phyloP scores from a whole-genome alignment of 23 red algal species.

The Rhodosorus marinus region DNA sequence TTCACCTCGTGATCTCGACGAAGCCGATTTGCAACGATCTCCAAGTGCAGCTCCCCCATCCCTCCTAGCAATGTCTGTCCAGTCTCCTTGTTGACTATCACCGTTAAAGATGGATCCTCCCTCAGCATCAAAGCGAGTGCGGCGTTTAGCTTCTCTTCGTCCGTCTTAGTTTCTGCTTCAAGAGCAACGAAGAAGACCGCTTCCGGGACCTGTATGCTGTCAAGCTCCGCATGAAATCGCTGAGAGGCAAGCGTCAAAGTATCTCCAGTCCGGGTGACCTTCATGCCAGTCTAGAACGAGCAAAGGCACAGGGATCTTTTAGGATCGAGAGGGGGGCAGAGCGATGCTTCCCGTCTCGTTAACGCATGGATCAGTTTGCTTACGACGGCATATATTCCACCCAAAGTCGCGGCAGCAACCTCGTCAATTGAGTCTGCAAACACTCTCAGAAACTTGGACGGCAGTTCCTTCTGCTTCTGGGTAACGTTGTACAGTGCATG shows the following conservation, averaged over 20 bases:
- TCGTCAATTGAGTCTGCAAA: slow-evolving; percentile 50
- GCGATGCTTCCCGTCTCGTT: not conserved
- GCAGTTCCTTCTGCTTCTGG: slow-evolving; percentile 21
- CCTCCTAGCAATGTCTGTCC: slow-evolving; percentile 59
- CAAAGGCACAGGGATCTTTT: slow-evolving; percentile 2
- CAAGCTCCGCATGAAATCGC: slow-evolving; percentile 13
- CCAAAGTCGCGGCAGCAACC: slow-evolving; percentile 5
- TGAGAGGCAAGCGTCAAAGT: slow-evolving; percentile 25
- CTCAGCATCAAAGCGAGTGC: slow-evolving; percentile 29
- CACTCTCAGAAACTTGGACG: slow-evolving; percentile 42
- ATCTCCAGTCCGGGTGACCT: slow-evolving; percentile 61
- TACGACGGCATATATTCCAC: slow-evolving; percentile 53
- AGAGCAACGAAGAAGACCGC: slow-evolving; percentile 65
- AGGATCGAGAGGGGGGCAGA: not conserved
- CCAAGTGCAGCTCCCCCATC: slow-evolving; percentile 91
- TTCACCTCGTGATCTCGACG: too few relatives aligned
- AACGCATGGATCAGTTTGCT: not conserved
- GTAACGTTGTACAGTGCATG: too few relatives aligned
- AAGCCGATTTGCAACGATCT: slow-evolving; percentile 48
- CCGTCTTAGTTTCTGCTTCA: slow-evolving; percentile 12
- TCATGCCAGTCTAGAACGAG: slow-evolving; percentile 24
- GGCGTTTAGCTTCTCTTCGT: slow-evolving; percentile 25
- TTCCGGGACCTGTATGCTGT: slow-evolving; percentile 33
- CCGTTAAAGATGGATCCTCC: slow-evolving; percentile 50
- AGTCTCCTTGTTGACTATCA: slow-evolving; percentile 24